Conservation (phyloP, 345 rosid species). For the Clausena lansium region DNA sequence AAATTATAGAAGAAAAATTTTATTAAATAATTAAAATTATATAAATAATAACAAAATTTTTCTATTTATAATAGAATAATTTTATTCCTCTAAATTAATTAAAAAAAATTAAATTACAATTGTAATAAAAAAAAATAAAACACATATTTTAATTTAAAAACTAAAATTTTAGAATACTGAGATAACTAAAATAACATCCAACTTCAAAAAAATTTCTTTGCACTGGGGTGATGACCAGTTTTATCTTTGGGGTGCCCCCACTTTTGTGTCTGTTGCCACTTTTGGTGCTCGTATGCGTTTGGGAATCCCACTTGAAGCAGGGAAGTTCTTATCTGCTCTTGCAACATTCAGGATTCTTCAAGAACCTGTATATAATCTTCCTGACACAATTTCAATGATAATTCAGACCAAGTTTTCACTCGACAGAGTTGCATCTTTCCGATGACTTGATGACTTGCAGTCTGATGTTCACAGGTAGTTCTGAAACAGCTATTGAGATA, state of each 20-base stretch:
- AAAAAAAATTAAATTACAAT: too few species aligned
- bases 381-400: constrained; percentile 59
- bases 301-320: constrained; percentile 61
- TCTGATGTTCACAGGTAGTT: constrained; percentile 38
- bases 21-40: too few species aligned
- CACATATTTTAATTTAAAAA: too few species aligned
- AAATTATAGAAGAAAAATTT: too few species aligned
- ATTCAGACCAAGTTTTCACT: constrained; percentile 71
- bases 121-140: too few species aligned
- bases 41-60: too few species aligned
- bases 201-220: constrained; percentile 53
- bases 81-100: too few species aligned
- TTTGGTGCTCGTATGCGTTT: constrained; percentile 59
- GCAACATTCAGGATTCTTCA: constrained; percentile 71
- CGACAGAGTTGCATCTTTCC: constrained; percentile 61
- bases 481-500: constrained; percentile 46
- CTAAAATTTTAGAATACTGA: too few species aligned
- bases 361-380: constrained; percentile 56
- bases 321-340: constrained; percentile 71
- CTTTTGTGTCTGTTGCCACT: constrained; percentile 56
- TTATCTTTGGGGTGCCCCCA: constrained; percentile 68
- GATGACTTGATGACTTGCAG: constrained; percentile 52
- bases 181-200: too few species aligned
- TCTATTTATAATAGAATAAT: too few species aligned
- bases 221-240: constrained; percentile 44